A percentile compares a stretch with the other conserved stretches of the same genome.
phyloP scores from a whole-genome alignment of 768 basidiomycete species.

The Tylopilus plumbeoviolaceoides region DNA sequence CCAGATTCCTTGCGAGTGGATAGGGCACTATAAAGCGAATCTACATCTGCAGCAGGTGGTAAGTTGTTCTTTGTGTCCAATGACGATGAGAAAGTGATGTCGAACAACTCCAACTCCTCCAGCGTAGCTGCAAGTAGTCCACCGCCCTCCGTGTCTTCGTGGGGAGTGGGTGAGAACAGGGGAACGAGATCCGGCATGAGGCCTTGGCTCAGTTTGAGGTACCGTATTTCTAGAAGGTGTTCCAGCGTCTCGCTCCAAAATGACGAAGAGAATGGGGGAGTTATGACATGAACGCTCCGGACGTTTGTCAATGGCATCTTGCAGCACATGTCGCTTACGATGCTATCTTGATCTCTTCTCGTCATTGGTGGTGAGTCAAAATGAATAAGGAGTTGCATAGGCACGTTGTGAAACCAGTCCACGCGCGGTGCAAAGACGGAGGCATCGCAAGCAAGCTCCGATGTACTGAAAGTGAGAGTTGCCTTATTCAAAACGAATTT shows the following conservation, averaged over 20 bases:
- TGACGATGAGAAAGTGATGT: not conserved
- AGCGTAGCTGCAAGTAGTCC: not conserved
- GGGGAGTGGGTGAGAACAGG: not conserved
- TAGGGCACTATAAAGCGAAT: not conserved
- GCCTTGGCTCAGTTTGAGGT: not conserved
- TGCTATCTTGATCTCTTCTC: conserved; percentile 8
- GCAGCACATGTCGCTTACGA: not conserved
- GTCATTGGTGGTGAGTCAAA: conserved; percentile 4
- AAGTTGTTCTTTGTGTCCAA: not conserved
- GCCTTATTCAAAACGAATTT: accelerated
- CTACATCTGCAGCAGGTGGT: not conserved
- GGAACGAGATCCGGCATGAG: not conserved
- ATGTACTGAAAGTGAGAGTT: not conserved
- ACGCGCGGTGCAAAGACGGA: not conserved
- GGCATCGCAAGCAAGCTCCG: not conserved
- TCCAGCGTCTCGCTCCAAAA: conserved; percentile 4
- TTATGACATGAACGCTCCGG: not conserved
- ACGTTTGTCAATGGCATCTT: not conserved
- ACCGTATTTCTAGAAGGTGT: not conserved
- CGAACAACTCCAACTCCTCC: not conserved
- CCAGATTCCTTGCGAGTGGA: not conserved
- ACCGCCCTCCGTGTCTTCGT: too few species aligned
- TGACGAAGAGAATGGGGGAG: not conserved
- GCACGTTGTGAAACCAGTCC: not conserved
- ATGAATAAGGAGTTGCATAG: not conserved